Conservation (phyloP, 805 yeast species). For the Zygoascus ofunaensis region DNA sequence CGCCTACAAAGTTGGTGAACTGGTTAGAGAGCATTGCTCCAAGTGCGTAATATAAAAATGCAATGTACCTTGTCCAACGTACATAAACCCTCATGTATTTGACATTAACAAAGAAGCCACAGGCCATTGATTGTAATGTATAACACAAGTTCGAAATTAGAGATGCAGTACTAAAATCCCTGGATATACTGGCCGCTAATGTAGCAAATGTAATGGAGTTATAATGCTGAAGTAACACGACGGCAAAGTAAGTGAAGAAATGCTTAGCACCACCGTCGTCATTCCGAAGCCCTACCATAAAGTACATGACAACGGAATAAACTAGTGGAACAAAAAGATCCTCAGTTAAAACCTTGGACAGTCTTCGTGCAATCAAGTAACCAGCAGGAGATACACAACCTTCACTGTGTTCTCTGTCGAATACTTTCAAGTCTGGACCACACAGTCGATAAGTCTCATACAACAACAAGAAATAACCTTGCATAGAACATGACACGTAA, state of each 20-base stretch:
- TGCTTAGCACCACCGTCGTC: constrained; percentile 31
- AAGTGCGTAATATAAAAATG: constrained; percentile 71
- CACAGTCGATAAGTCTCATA: constrained; percentile 54
- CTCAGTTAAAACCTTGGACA: constrained; percentile 58
- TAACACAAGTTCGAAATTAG: constrained; percentile 54
- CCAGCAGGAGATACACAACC: constrained; percentile 58
- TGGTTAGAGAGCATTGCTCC: constrained; percentile 61
- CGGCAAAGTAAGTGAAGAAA: constrained; percentile 57
- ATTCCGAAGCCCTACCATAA: constrained; percentile 63
- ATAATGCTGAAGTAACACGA: constrained; percentile 47
- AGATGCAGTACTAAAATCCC: constrained; percentile 55
- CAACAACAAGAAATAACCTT: constrained; percentile 45
- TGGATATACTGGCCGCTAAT: constrained; percentile 42
- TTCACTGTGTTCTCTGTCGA: constrained; percentile 64
- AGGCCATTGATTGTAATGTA: constrained; percentile 66
- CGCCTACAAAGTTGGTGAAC: constrained; percentile 52
- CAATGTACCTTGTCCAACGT: constrained; percentile 70
- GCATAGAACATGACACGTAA: constrained; percentile 45
- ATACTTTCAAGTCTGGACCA: constrained; percentile 43
- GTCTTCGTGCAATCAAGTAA: constrained; percentile 53
- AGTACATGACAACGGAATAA: constrained; percentile 54
- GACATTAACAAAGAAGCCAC: constrained; percentile 74
- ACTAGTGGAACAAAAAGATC: constrained; percentile 55
- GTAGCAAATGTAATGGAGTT: constrained; percentile 49
- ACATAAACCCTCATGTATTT: constrained; percentile 74